Conservation (phyloP, 495 filamentous ascomycete species). For the Neurospora tetrasperma region DNA sequence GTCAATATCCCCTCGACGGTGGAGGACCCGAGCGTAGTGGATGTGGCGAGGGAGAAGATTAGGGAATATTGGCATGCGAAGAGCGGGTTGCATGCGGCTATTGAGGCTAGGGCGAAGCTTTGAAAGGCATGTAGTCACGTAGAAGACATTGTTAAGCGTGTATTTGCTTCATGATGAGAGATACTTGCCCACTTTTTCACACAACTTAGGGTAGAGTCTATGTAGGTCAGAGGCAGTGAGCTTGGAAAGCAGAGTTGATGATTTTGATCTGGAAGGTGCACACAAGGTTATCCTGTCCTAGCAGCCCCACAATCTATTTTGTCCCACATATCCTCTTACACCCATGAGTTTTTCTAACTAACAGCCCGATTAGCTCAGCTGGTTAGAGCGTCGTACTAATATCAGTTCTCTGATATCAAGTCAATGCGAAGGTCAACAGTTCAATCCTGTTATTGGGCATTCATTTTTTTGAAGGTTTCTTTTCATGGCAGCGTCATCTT, state of each 20-base stretch:
- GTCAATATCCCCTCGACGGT: conserved; percentile 45
- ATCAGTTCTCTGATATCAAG: no score
- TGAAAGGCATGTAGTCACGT: conserved; percentile 15
- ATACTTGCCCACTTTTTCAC: neutral
- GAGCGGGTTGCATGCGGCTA: conserved; percentile 38
- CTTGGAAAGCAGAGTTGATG: neutral
- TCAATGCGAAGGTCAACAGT: no score
- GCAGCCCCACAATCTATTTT: neutral
- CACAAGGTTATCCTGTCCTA: neutral
- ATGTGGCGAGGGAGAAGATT: conserved; percentile 37
- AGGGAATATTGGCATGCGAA: conserved; percentile 38
- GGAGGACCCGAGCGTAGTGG: conserved; percentile 41
- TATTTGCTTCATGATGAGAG: neutral
- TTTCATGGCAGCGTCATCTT: neutral
- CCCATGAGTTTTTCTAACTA: neutral
- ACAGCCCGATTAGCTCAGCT: neutral
- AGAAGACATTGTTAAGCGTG: neutral
- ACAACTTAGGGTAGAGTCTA: neutral
- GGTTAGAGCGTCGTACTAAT: neutral
- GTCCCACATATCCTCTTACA: neutral
- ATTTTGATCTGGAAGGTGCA: neutral
- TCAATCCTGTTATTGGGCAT: no score
- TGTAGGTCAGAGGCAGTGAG: neutral
- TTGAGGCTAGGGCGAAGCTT: conserved; percentile 49
- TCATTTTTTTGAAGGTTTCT: no score